A percentile compares a stretch with the other conserved stretches of the same genome.
Conservation (phyloP, 1,284 basidiomycete species). For the Rhodotorula sp. region DNA sequence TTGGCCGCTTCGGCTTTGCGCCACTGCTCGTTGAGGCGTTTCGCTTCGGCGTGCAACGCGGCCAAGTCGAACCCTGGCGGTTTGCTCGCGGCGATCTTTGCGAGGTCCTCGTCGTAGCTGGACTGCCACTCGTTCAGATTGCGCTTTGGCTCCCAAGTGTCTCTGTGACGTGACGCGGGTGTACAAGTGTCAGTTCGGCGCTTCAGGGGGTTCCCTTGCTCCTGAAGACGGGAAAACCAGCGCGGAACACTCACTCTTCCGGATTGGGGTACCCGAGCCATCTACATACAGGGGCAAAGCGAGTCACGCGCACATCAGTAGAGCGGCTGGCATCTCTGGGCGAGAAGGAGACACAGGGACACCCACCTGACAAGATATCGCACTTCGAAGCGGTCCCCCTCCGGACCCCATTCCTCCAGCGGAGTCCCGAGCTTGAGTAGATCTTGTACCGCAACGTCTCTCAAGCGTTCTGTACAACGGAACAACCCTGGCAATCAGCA, state of each 20-base stretch:
- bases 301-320: background rate
- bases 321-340: background rate
- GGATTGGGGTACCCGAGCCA: background rate
- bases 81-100: background rate
- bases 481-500: background rate
- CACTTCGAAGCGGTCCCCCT: slow-evolving; percentile 1
- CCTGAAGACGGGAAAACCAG: background rate
- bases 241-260: background rate
- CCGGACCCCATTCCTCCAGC: background rate
- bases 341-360: background rate
- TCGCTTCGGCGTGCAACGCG: background rate
- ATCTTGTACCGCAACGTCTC: background rate
- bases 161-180: background rate
- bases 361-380: slow-evolving; percentile 12
- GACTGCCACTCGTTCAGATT: background rate
- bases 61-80: no score
- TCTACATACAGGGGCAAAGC: background rate
- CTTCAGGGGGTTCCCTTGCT: no score
- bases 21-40: background rate
- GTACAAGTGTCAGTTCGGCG: no score
- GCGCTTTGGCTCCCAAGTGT: slow-evolving; percentile 13
- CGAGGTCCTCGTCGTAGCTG: background rate
- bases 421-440: background rate
- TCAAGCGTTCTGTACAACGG: background rate
- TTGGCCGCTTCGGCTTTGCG: background rate